A percentile compares a stretch with the other conserved stretches of the same genome.
These are phyloP conservation scores for Blastobotrys attinorum DNA, from an alignment of 805 yeast genomes.

Conservation along the genomic window DNA sequence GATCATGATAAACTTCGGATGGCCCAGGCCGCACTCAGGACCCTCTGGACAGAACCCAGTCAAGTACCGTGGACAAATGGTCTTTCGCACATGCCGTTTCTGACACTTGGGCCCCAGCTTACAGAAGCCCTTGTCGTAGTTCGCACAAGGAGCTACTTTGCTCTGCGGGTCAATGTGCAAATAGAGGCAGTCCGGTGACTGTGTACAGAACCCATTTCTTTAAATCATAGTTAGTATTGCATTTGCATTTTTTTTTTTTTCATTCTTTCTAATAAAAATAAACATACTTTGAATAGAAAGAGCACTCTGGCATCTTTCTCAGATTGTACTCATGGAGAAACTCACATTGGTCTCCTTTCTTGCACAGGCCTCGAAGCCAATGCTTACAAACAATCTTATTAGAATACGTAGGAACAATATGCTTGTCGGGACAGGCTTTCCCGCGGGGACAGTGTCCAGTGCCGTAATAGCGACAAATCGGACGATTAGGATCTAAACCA, in stretches of 20 bases:
- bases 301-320: constrained; percentile 94
- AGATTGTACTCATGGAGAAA: constrained; percentile 91
- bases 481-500: constrained; percentile 82
- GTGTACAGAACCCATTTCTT: constrained; percentile 66
- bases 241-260: too few relatives aligned
- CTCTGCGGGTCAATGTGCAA: constrained; percentile 84
- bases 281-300: constrained; percentile 76
- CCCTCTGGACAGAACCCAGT: constrained; percentile 95
- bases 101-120: constrained; percentile 83
- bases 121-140: constrained; percentile 84
- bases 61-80: constrained; percentile 68
- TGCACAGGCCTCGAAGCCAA: constrained; percentile 96
- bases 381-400: constrained; percentile 93
- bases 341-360: constrained; percentile 94
- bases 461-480: constrained; percentile 70
- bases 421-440: constrained; percentile 77
- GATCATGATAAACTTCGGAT: constrained; percentile 57
- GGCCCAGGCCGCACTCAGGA: constrained; percentile 64
- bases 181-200: constrained; percentile 88
- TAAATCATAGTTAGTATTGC: too few relatives aligned
- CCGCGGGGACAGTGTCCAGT: constrained; percentile 79
- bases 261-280: too few relatives aligned
- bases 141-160: constrained; percentile 80
- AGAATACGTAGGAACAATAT: constrained; percentile 55
- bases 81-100: constrained; percentile 69